Conservation (phyloP, 1,284 basidiomycete species). For the Tetrapyrgos nigripes region DNA sequence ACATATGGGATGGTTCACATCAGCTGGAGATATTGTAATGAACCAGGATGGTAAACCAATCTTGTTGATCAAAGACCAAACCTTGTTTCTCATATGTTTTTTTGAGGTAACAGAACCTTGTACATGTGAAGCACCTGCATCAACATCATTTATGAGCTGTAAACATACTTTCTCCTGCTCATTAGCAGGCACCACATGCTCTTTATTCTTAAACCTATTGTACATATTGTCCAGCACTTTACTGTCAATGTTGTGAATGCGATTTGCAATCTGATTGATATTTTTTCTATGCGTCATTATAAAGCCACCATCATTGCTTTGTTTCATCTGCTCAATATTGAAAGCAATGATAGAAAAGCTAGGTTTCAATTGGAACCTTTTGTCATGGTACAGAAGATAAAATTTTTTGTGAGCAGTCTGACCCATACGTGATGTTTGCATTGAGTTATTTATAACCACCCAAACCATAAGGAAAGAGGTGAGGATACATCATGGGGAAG, state of each 20-base stretch:
- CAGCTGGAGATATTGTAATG: conserved; percentile 31
- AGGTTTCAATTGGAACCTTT: conserved; percentile 34
- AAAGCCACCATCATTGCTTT: conserved; percentile 31
- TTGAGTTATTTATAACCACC: conserved; percentile 30
- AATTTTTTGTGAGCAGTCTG: conserved; percentile 23
- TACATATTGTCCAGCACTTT: conserved; percentile 28
- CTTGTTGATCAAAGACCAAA: conserved; percentile 40
- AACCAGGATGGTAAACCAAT: conserved; percentile 33
- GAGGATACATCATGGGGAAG: conserved; percentile 42
- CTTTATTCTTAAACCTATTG: conserved; percentile 25
- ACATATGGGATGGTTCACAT: too few relatives aligned
- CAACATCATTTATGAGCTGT: conserved; percentile 38
- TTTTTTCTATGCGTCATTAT: conserved; percentile 30
- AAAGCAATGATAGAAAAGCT: conserved; percentile 34
- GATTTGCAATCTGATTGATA: conserved; percentile 31
- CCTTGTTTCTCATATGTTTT: conserved; percentile 43
- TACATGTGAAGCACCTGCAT: conserved; percentile 37
- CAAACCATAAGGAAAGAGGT: conserved; percentile 44
- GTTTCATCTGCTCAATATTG: conserved; percentile 37
- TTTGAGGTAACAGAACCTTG: too few relatives aligned
- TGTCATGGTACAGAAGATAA: conserved; percentile 36
- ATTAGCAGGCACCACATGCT: conserved; percentile 31
- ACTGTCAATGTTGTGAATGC: conserved; percentile 31
- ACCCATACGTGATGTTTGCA: conserved; percentile 17
- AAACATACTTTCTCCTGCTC: conserved; percentile 42